Percentiles rank a stretch among this genome's conserved stretches.
phyloP scores from a whole-genome alignment of 108 stramenopile species.

The Skeletonema tropicum region DNA sequence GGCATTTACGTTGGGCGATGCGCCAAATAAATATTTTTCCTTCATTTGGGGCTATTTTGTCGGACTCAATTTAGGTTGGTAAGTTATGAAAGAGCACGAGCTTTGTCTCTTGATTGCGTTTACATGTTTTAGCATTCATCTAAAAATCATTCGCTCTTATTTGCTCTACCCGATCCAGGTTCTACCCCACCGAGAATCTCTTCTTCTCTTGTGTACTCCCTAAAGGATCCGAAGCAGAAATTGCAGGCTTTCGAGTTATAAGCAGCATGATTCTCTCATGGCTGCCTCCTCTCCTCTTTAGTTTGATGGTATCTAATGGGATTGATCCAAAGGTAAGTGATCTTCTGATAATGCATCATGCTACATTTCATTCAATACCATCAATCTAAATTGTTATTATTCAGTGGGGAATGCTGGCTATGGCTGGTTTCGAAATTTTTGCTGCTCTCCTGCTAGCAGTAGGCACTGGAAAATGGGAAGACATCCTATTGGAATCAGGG shows the following conservation, averaged over 20 bases:
- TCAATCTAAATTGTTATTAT: not conserved
- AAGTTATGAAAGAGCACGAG: not conserved
- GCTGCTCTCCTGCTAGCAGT: conserved; percentile 24
- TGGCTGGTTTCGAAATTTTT: conserved; percentile 23
- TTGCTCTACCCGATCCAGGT: conserved; percentile 33
- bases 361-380: not conserved
- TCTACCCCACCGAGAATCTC: conserved; percentile 65
- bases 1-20: conserved; percentile 32
- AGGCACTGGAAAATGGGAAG: conserved; percentile 26
- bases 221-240: conserved; percentile 62
- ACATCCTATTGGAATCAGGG: conserved; percentile 19
- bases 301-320: conserved; percentile 32
- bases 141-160: not conserved
- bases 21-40: conserved; percentile 22
- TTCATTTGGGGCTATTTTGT: conserved; percentile 33
- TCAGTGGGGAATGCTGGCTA: conserved; percentile 18
- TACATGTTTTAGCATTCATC: not conserved
- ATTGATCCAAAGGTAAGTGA: conserved; percentile 13
- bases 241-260: conserved; percentile 62
- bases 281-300: conserved; percentile 60
- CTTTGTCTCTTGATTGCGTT: not conserved
- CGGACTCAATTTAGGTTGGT: conserved; percentile 19
- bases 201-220: conserved; percentile 55
- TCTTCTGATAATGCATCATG: not conserved
- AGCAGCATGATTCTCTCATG: conserved; percentile 52